A percentile compares a stretch with the other conserved stretches of the same genome.
Evolutionary conservation across 2,329 filamentous ascomycete genomes (phyloP).

Genomic region (Colletotrichum eleusines): DNA sequence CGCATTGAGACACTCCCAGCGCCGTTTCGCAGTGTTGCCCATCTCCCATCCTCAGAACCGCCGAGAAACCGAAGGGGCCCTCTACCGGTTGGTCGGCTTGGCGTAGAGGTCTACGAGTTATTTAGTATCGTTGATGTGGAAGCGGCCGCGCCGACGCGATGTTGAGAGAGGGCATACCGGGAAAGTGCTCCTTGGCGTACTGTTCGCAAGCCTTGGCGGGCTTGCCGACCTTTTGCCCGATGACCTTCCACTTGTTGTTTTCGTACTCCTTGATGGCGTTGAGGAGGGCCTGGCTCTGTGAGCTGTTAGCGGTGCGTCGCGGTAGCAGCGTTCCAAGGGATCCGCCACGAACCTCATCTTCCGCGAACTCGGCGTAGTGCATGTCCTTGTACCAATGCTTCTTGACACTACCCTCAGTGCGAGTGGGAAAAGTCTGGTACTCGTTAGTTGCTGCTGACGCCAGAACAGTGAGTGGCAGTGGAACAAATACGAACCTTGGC

Average conservation of each 20-base stretch:
- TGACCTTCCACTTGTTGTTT: slow-evolving; percentile 98
- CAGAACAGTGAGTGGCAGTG: background rate
- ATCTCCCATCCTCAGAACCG: slow-evolving; percentile 41
- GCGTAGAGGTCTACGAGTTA: slow-evolving; percentile 52
- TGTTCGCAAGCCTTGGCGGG: slow-evolving; percentile 88
- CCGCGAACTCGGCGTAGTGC: slow-evolving; percentile 98
- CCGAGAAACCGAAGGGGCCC: slow-evolving; percentile 43
- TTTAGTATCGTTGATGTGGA: slow-evolving; percentile 48
- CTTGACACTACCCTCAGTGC: slow-evolving; percentile 98
- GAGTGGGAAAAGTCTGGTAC: slow-evolving; percentile 83
- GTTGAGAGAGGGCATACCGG: slow-evolving; percentile 56
- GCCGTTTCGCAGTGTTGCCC: slow-evolving; percentile 41
- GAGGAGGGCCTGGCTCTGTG: slow-evolving; percentile 80
- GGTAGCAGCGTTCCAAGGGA: slow-evolving; percentile 32
- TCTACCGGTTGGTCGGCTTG: slow-evolving; percentile 54
- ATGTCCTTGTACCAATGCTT: slow-evolving; percentile 99
- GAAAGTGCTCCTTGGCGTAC: slow-evolving; percentile 96
- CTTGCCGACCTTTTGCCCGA: slow-evolving; percentile 96
- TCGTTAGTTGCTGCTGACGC: slow-evolving; percentile 11
- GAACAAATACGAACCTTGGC: slow-evolving; percentile 77
- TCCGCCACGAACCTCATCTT: slow-evolving; percentile 82
- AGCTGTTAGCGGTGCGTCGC: slow-evolving; percentile 40
- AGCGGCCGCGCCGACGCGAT: slow-evolving; percentile 43
- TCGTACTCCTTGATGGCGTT: slow-evolving; percentile 99
- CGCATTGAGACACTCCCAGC: slow-evolving; percentile 42